Percentiles rank a stretch among this genome's conserved stretches.
Evolutionary conservation across 208 protist genomes (phyloP).

Genomic region (Borovskyia barvae): DNA sequence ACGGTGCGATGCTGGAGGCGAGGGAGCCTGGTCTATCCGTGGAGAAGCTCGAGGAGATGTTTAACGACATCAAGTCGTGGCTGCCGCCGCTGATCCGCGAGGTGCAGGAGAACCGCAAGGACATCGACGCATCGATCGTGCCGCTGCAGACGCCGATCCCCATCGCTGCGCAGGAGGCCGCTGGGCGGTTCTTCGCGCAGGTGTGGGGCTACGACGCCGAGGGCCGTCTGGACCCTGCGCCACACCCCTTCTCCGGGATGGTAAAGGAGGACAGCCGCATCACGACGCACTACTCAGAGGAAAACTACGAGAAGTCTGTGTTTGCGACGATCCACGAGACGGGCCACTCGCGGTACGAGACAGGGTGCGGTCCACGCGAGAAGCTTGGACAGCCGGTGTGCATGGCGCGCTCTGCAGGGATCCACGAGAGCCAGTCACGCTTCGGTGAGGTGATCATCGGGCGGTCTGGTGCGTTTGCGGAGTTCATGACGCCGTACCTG

Average conservation of each 20-base stretch:
- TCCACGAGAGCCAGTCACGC: slow-evolving; percentile 86
- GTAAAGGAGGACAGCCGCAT: slow-evolving; percentile 72
- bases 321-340: slow-evolving; percentile 77
- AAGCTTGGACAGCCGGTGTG: slow-evolving; percentile 52
- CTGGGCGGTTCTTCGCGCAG: slow-evolving; percentile 40
- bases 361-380: slow-evolving; percentile 48
- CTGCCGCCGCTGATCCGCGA: slow-evolving; percentile 56
- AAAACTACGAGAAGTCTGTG: slow-evolving; percentile 46
- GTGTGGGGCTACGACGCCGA: slow-evolving; percentile 79
- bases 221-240: slow-evolving; percentile 71
- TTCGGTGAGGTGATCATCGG: slow-evolving; percentile 74
- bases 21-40: slow-evolving; percentile 67
- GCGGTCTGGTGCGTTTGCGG: slow-evolving; percentile 48
- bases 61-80: slow-evolving; percentile 67
- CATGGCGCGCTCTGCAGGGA: slow-evolving; percentile 49
- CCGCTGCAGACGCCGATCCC: slow-evolving; percentile 41
- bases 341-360: slow-evolving; percentile 84
- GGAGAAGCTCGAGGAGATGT: slow-evolving; percentile 53
- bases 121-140: slow-evolving; percentile 18
- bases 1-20: slow-evolving; percentile 62
- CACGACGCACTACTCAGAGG: slow-evolving; percentile 66
- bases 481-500: slow-evolving; percentile 51
- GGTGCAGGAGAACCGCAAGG: slow-evolving; percentile 50
- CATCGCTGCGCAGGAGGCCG: slow-evolving; percentile 37
- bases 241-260: slow-evolving; percentile 85